Evolutionary conservation across 2,329 filamentous ascomycete species (phyloP).

Genomic region (Aureobasidium sp.): DNA sequence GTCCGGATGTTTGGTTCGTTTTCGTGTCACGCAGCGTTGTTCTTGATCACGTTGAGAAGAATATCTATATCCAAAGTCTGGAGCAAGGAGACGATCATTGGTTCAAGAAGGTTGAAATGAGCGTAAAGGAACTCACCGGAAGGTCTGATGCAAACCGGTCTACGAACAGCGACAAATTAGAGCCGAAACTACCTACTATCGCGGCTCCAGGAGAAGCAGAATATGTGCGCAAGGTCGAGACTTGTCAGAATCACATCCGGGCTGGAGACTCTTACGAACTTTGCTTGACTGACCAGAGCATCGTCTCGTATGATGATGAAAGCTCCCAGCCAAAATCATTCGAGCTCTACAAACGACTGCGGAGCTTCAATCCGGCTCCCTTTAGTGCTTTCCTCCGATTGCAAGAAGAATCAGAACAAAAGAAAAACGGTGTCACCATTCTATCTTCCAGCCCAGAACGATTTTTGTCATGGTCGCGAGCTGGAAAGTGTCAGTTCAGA

Average conservation of each 20-base stretch:
- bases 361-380: conserved; percentile 66
- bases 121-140: background rate
- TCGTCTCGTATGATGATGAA: conserved; percentile 37
- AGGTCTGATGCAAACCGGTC: background rate
- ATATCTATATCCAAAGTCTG: conserved; percentile 61
- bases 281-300: conserved; percentile 69
- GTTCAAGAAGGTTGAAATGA: conserved; percentile 13
- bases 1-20: conserved; percentile 64
- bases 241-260: conserved; percentile 46
- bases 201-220: conserved; percentile 19
- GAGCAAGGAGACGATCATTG: conserved; percentile 31
- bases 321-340: conserved; percentile 37
- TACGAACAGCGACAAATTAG: background rate
- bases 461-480: conserved; percentile 62
- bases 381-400: conserved; percentile 78
- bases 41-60: conserved; percentile 58
- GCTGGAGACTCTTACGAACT: conserved; percentile 77
- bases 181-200: conserved; percentile 9
- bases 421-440: conserved; percentile 46
- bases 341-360: conserved; percentile 63
- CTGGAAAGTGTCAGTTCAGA: conserved; percentile 64
- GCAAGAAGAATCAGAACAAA: conserved; percentile 33
- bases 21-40: conserved; percentile 73
- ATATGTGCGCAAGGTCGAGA: conserved; percentile 59
- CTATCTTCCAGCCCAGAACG: conserved; percentile 82